Percentiles rank a stretch among this genome's conserved stretches.
Evolutionary conservation across 2,329 filamentous ascomycete species (phyloP).

Genomic region (Cladosporium sp.): DNA sequence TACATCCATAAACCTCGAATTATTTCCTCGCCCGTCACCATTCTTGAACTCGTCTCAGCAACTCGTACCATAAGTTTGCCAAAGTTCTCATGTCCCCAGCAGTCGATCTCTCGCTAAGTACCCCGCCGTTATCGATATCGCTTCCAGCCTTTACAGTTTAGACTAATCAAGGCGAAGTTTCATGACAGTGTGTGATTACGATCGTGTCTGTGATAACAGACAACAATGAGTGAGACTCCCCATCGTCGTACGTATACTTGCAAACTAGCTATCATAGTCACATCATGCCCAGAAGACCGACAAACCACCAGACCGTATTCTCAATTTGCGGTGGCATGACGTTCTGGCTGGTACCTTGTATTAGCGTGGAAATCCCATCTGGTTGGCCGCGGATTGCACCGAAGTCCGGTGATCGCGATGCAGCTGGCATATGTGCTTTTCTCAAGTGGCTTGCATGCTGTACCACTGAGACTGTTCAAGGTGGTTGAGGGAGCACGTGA

Average conservation of each 20-base stretch:
- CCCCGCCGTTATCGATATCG: slow-evolving; percentile 12
- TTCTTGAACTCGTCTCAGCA: not conserved
- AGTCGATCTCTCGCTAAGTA: not conserved
- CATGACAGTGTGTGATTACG: not conserved
- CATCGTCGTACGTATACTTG: not conserved
- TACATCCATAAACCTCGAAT: not conserved
- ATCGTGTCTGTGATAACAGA: not conserved
- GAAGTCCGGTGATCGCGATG: slow-evolving; percentile 11
- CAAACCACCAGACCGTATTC: not conserved
- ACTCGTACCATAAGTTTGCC: not conserved
- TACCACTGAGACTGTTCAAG: too few species aligned
- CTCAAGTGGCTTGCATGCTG: not conserved
- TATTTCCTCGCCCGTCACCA: not conserved
- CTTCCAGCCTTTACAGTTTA: not conserved
- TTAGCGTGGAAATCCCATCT: slow-evolving; percentile 5
- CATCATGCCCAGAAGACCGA: not conserved
- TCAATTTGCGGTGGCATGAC: not conserved
- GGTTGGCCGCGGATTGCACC: slow-evolving; percentile 13
- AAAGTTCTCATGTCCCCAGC: not conserved
- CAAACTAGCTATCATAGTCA: not conserved
- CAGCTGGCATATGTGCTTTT: not conserved
- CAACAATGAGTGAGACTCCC: not conserved
- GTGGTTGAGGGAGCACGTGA: not conserved
- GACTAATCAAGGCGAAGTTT: not conserved
- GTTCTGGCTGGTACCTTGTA: not conserved